Conservation (phyloP, 495 filamentous ascomycete species). For the Trichoderma virens region DNA sequence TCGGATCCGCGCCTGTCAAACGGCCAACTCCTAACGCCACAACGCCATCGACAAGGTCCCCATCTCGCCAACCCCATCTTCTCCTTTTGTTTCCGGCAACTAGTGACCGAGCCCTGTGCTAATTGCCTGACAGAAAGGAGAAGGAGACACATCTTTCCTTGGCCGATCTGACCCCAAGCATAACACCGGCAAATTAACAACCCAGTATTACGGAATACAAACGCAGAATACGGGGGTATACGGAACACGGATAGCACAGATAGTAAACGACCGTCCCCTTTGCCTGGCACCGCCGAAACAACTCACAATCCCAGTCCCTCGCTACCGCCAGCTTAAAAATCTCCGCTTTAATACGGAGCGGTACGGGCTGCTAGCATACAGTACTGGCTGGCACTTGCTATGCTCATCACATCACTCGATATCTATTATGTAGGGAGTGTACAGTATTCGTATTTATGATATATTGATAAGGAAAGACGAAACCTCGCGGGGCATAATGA, state of each 20-base stretch:
- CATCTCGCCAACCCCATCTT: background rate
- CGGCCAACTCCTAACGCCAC: too few species aligned
- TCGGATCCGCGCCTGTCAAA: too few species aligned
- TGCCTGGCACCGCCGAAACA: background rate
- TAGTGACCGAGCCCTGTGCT: background rate
- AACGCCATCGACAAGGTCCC: too few species aligned
- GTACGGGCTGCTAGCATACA: background rate
- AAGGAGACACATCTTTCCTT: background rate
- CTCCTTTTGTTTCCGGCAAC: background rate
- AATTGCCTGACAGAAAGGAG: conserved; percentile 3
- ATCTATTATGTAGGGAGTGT: too few species aligned
- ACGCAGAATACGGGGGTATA: too few species aligned
- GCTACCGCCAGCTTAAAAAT: background rate
- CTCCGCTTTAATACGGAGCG: conserved; percentile 3
- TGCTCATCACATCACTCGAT: background rate
- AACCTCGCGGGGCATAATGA: too few species aligned
- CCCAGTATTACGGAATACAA: background rate
- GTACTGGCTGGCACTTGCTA: background rate
- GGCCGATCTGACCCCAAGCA: background rate
- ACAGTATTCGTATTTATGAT: too few species aligned
- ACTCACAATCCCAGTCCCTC: background rate
- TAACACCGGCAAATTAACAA: background rate
- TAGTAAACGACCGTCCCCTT: background rate
- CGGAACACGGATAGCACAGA: background rate
- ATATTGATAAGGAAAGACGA: too few species aligned